Percentiles rank a stretch among this genome's conserved stretches.
These are phyloP conservation scores for Leishmania aethiopica DNA, from an alignment of 208 protist species.

Conservation along the genomic window DNA sequence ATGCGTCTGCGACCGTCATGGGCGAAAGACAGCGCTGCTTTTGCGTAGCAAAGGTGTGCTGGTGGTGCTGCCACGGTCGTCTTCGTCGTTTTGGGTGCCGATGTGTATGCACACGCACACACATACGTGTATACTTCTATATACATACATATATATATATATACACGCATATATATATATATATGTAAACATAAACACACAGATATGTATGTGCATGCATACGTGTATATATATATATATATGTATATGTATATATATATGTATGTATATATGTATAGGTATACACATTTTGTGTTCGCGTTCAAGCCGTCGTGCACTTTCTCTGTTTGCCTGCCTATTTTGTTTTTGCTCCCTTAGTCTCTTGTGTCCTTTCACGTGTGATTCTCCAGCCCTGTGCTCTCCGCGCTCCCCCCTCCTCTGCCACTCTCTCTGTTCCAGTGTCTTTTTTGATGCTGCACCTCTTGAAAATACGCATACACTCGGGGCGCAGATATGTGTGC, in stretches of 20 bases:
- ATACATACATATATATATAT: slow-evolving; percentile 5
- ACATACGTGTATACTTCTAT: neutral
- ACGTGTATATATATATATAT: neutral
- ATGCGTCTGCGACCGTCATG: neutral
- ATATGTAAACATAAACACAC: neutral
- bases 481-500: too few species aligned
- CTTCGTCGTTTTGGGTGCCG: neutral
- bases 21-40: neutral
- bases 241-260: neutral
- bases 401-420: neutral
- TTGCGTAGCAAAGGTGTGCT: neutral
- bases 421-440: neutral
- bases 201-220: neutral
- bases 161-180: neutral
- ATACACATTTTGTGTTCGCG: neutral
- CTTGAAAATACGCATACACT: neutral
- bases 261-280: neutral
- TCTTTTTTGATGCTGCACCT: neutral
- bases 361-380: neutral
- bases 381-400: neutral
- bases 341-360: neutral
- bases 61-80: neutral
- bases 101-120: neutral
- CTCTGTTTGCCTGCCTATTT: neutral
- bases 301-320: neutral